Evolutionary conservation across 2,329 filamentous ascomycete genomes (phyloP), one percentile per base, ranked within the genome.

Genomic region (Fusarium newnesense): DNA sequence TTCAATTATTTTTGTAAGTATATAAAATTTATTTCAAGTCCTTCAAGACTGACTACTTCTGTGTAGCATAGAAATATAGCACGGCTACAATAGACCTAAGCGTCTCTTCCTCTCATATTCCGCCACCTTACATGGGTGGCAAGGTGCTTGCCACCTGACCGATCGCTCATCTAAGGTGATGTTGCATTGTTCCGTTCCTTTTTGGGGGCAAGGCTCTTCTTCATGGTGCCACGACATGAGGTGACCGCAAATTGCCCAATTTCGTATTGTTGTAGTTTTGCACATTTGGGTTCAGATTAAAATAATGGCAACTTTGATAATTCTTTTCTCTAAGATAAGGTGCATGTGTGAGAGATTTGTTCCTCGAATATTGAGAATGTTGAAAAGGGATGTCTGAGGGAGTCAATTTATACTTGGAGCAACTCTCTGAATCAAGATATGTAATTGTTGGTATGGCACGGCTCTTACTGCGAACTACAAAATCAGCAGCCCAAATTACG

Each of bases 301-400:
- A 28, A 16, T n/a, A 5, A 26, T 53, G 2, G 2, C 9, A 18
- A 10, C 1, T 32, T 11, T 26, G 5, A 28, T 46, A 1, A 21
- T 32, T 18, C 7, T 32, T 18, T n/a, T 2, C 15, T 32, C 0
- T 28, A 5, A 15, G 3, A 16, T 21, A 21, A 21, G 5, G 1
- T 37, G 9, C 4, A 53, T 21, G 7, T 37, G 3, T 9, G 13
- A 2, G 3, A 6, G 7, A 2, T 7, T 0, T 16, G 2, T 8
- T 16, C 18, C 15, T 5, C 12, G 2, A 4, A 37, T 24, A 13
- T 37, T 28, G 13, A 10, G 18, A 36, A 21, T 3, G 13, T 5
- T 28, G 30, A 34, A 11, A 9, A 4, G 11, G 10, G 18, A 37
- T 24, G 7, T 36, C 18, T 12, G 18, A 3, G 13, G 9, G 6